A percentile compares a stretch with the other conserved stretches of the same genome.
Evolutionary conservation across 2,329 filamentous ascomycete genomes (phyloP).

Genomic region (Trichoderma sp.): DNA sequence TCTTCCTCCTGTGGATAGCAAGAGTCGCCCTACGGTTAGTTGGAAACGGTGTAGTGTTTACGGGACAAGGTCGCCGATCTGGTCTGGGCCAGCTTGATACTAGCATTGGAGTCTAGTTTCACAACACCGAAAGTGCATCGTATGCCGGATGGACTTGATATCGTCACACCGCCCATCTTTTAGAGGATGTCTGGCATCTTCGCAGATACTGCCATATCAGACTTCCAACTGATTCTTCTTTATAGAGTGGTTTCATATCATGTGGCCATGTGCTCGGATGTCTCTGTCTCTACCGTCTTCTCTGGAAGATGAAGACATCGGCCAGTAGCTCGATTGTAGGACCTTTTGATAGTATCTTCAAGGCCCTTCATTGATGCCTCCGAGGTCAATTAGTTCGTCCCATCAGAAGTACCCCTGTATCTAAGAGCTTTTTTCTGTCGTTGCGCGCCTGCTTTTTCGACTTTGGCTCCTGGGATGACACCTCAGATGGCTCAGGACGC

Average conservation of each 20-base stretch:
- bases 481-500: not conserved
- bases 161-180: not conserved
- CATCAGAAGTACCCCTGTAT: not conserved
- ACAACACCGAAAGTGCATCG: not conserved
- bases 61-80: not conserved
- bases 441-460: not conserved
- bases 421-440: not conserved
- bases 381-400: not conserved
- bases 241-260: not conserved
- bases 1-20: not conserved
- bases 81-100: not conserved
- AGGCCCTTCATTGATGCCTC: not conserved
- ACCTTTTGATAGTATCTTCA: not conserved
- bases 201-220: not conserved
- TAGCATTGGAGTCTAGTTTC: not conserved
- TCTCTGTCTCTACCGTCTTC: not conserved
- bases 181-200: not conserved
- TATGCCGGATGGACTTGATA: not conserved
- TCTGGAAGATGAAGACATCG: not conserved
- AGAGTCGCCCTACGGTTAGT: not conserved
- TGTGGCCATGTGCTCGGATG: not conserved
- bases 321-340: not conserved
- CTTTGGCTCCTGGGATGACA: not conserved
- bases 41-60: not conserved
- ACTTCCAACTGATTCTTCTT: not conserved